phyloP scores from a whole-genome alignment of 2,329 filamentous ascomycete species.

The Seiridium cupressi region DNA sequence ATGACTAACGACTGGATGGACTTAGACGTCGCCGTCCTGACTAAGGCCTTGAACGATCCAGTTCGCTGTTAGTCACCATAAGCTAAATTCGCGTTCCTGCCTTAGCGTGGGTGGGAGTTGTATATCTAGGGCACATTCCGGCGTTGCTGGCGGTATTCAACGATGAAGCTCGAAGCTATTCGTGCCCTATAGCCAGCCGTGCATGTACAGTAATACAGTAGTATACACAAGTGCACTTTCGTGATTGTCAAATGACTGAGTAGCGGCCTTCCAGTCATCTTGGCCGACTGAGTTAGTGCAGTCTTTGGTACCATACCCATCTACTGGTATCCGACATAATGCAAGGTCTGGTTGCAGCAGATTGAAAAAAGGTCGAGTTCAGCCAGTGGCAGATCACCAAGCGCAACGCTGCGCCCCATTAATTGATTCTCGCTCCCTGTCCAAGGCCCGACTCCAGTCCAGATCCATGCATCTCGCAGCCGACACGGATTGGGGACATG shows the following conservation, averaged over 20 bases:
- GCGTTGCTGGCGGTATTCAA: neutral
- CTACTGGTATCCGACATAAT: neutral
- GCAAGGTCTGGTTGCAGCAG: neutral
- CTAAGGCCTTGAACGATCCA: neutral
- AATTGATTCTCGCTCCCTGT: neutral
- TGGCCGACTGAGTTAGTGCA: too few species aligned
- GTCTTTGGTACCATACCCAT: neutral
- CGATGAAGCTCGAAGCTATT: neutral
- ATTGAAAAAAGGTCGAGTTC: neutral
- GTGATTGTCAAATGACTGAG: too few species aligned
- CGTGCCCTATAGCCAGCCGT: too few species aligned
- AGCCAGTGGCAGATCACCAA: neutral
- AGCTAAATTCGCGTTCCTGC: constrained; percentile 1
- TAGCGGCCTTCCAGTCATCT: too few species aligned
- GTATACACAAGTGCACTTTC: too few species aligned
- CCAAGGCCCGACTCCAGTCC: neutral
- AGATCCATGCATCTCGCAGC: neutral
- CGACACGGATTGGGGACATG: neutral
- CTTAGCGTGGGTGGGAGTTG: neutral
- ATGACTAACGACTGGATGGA: too few species aligned
- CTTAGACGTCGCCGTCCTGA: neutral
- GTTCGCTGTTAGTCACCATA: neutral
- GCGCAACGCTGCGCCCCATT: neutral
- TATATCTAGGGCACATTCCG: neutral
- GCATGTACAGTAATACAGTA: too few species aligned